Percentiles rank a stretch among this genome's conserved stretches.
Conservation (phyloP, 306 rosid species). For the Cicer cuneatum region DNA sequence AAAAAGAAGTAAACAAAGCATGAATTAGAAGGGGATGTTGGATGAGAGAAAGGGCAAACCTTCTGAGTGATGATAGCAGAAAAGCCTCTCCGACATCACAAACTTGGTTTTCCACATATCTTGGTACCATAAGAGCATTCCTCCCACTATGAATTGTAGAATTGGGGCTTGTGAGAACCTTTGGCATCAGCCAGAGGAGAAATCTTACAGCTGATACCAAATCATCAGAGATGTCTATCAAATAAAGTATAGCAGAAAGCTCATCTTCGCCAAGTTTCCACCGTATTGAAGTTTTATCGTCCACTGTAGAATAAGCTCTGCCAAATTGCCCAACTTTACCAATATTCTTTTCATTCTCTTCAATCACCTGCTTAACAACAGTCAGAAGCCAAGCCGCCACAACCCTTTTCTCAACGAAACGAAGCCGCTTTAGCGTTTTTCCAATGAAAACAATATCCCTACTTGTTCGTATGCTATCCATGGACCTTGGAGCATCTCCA, state of each 20-base stretch:
- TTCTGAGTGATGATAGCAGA: slow-evolving; percentile 80
- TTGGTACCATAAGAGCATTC: slow-evolving; percentile 61
- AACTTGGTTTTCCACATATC: slow-evolving; percentile 77
- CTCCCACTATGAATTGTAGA: slow-evolving; percentile 78
- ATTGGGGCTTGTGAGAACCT: slow-evolving; percentile 65
- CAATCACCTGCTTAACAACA: slow-evolving; percentile 67
- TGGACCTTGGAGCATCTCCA: slow-evolving; percentile 64
- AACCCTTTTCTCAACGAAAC: slow-evolving; percentile 80
- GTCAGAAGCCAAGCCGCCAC: slow-evolving; percentile 74
- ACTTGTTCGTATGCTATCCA: slow-evolving; percentile 58
- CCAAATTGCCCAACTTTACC: slow-evolving; percentile 83
- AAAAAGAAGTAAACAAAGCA: slow-evolving; percentile 15
- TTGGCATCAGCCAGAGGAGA: slow-evolving; percentile 93
- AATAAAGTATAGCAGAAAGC: slow-evolving; percentile 73
- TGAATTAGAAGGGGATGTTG: slow-evolving; percentile 21
- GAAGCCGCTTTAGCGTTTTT: slow-evolving; percentile 68
- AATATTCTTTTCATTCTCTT: slow-evolving; percentile 65
- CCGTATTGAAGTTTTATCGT: slow-evolving; percentile 62
- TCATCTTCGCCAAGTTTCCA: slow-evolving; percentile 97
- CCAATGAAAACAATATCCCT: slow-evolving; percentile 77
- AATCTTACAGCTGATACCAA: slow-evolving; percentile 79
- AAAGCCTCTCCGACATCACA: slow-evolving; percentile 93
- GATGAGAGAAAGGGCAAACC: slow-evolving; percentile 53
- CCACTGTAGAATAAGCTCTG: slow-evolving; percentile 62
- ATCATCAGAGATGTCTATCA: slow-evolving; percentile 80